Percentiles rank a stretch among this genome's conserved stretches.
phyloP scores from a whole-genome alignment of 2,329 filamentous ascomycete genomes.

The Pyrenochaeta sp. region DNA sequence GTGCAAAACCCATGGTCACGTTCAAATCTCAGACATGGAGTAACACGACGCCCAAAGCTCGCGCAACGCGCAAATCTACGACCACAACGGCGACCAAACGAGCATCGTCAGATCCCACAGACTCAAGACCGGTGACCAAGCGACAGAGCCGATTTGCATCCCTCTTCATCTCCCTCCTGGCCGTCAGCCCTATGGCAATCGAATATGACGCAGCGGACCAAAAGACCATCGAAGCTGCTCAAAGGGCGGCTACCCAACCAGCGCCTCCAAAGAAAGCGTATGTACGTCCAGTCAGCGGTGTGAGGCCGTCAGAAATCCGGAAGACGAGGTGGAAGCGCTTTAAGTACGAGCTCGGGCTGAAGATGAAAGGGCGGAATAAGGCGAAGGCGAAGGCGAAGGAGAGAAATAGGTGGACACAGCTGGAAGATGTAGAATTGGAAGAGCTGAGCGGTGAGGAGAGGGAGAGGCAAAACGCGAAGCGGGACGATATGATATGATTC shows the following conservation, averaged over 20 bases:
- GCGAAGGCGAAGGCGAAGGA: slow-evolving; percentile 8
- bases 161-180: slow-evolving; percentile 26
- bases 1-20: slow-evolving; percentile 3
- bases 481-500: slow-evolving; percentile 80
- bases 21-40: slow-evolving; percentile 12
- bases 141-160: slow-evolving; percentile 24
- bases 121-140: slow-evolving; percentile 13
- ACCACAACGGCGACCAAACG: background rate
- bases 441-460: slow-evolving; percentile 80
- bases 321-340: slow-evolving; percentile 23
- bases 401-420: slow-evolving; percentile 2
- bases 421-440: slow-evolving; percentile 56
- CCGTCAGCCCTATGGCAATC: slow-evolving; percentile 24
- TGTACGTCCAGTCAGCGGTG: background rate
- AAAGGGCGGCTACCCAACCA: slow-evolving; percentile 9
- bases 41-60: background rate
- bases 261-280: slow-evolving; percentile 12
- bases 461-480: slow-evolving; percentile 79
- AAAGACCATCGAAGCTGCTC: slow-evolving; percentile 25
- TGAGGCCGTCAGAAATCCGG: slow-evolving; percentile 17
- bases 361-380: slow-evolving; percentile 11
- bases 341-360: slow-evolving; percentile 19
- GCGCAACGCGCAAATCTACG: background rate
- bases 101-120: background rate
- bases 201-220: slow-evolving; percentile 21